phyloP scores from a whole-genome alignment of 1,284 basidiomycete genomes.

The Austroboletus novae-zelandiae region DNA sequence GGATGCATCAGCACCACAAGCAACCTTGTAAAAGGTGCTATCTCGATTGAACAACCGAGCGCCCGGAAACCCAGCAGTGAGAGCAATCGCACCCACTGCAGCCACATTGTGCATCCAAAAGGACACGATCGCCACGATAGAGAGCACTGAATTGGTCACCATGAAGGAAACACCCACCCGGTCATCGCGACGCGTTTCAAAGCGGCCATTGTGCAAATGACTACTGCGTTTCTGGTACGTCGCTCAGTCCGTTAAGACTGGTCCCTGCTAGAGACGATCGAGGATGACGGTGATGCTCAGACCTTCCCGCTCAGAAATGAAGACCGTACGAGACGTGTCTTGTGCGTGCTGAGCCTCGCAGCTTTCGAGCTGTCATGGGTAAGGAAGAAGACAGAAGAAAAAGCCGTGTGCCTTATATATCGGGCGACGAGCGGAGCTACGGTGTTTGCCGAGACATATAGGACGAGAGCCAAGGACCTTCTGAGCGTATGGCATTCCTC shows the following conservation, averaged over 20 bases:
- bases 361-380: background rate
- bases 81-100: background rate
- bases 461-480: no score
- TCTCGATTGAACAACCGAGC: background rate
- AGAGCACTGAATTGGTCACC: constrained; percentile 4
- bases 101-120: constrained; percentile 13
- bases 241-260: constrained; percentile 25
- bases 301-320: constrained; percentile 58
- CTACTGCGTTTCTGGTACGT: constrained; percentile 49
- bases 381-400: background rate
- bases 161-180: constrained; percentile 22
- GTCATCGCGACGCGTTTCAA: constrained; percentile 36
- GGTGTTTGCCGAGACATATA: constrained; percentile 7
- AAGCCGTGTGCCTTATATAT: constrained; percentile 8
- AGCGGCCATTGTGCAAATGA: constrained; percentile 20
- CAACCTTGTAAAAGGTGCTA: background rate
- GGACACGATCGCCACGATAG: constrained; percentile 23
- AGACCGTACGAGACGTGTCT: constrained; percentile 27
- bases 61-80: background rate
- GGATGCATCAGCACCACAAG: background rate
- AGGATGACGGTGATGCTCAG: constrained; percentile 54
- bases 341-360: constrained; percentile 25
- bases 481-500: background rate
- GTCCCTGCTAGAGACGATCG: constrained; percentile 47
- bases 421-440: constrained; percentile 14